phyloP scores from a whole-genome alignment of 1,284 basidiomycete species.

The Fomitopsis palustris region DNA sequence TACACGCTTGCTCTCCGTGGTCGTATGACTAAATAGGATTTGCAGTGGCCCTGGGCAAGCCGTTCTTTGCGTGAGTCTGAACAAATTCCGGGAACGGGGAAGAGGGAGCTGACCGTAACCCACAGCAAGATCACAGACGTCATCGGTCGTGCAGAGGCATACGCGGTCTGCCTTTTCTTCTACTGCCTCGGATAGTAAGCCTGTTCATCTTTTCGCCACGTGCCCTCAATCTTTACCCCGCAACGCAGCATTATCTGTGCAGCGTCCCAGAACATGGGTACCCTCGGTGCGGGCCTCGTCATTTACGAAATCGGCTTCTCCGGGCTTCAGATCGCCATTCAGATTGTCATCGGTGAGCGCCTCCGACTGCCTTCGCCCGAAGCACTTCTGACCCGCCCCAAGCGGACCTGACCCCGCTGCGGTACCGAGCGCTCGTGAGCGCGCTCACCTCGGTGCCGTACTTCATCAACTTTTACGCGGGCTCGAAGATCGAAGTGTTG shows the following conservation, averaged over 20 bases:
- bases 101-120: not conserved
- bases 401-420: constrained; percentile 77
- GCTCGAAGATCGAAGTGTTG: constrained; percentile 62
- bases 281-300: not conserved
- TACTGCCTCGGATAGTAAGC: constrained; percentile 4
- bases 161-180: constrained; percentile 3
- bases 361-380: not conserved
- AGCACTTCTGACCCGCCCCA: not conserved
- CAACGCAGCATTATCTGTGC: not conserved
- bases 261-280: not conserved
- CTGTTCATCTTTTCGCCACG: too few species aligned
- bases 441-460: constrained; percentile 66
- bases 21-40: not conserved
- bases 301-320: constrained; percentile 2
- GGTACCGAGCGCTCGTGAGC: constrained; percentile 74
- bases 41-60: constrained; percentile 2
- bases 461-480: constrained; percentile 66
- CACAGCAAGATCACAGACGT: constrained; percentile 2
- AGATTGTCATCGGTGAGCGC: constrained; percentile 50
- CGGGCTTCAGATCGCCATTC: constrained; percentile 71
- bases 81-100: not conserved
- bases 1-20: not conserved
- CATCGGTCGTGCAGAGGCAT: constrained; percentile 3
- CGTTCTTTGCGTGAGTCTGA: constrained; percentile 3
- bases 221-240: not conserved